Evolutionary conservation across 1,284 basidiomycete genomes (phyloP).

Genomic region (Tremellales sp.): DNA sequence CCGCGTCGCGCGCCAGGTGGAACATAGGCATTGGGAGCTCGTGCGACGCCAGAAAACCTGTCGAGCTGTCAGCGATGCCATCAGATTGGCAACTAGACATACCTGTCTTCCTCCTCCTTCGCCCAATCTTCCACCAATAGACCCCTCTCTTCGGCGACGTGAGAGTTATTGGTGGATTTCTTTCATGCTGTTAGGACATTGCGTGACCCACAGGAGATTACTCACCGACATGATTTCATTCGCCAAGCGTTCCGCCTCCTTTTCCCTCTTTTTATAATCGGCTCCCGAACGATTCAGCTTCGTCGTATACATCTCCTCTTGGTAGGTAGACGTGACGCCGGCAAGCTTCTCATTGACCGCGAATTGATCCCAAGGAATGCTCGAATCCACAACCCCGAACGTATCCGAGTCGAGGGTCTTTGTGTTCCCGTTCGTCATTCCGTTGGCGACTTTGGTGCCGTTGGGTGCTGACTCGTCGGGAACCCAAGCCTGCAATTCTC

Average conservation of each 20-base stretch:
- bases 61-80: slow-evolving; percentile 1
- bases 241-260: slow-evolving; percentile 80
- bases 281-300: slow-evolving; percentile 79
- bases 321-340: slow-evolving; percentile 85
- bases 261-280: slow-evolving; percentile 77
- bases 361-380: slow-evolving; percentile 85
- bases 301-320: slow-evolving; percentile 94
- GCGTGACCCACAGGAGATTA: slow-evolving; percentile 15
- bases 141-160: slow-evolving; percentile 86
- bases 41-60: slow-evolving; percentile 89
- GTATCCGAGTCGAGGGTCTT: slow-evolving; percentile 41
- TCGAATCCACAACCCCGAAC: slow-evolving; percentile 34
- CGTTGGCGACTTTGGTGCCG: slow-evolving; percentile 15
- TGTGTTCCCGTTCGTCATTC: slow-evolving; percentile 8
- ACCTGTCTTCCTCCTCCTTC: slow-evolving; percentile 93
- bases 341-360: slow-evolving; percentile 89
- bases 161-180: slow-evolving; percentile 69
- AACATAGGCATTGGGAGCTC: slow-evolving; percentile 83
- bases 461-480: slow-evolving; percentile 31
- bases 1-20: slow-evolving; percentile 73
- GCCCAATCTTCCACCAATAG: slow-evolving; percentile 61
- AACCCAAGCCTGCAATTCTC: slow-evolving; percentile 81
- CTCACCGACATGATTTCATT: slow-evolving; percentile 81
- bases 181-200: slow-evolving; percentile 38
- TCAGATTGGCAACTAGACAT: slow-evolving; percentile 33